Base-by-base conservation (phyloP, 2,329 filamentous ascomycete genomes). In the Myriosclerotinia scirpicola region DNA sequence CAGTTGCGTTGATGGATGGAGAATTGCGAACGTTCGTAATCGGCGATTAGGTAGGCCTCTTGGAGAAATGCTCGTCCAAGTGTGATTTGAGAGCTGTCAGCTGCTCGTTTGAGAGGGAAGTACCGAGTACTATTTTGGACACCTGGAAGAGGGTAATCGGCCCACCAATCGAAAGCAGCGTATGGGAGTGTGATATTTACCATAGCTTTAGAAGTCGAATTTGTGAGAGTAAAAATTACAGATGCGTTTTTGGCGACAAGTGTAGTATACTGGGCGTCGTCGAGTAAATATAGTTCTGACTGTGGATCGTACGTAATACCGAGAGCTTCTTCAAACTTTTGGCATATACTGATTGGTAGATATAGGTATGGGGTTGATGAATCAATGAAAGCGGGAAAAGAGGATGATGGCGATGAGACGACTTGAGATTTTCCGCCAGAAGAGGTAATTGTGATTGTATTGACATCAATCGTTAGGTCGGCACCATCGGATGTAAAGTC, bases 41-140 rank as follows among this genome's bases (percentile, higher is more conserved):
- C 78, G 46, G 75, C 78, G 12, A 74, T 72, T 5, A 75, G 56
- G 54, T 75, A 73, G 11, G 77, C 76, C 71, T 80, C 79, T 71
- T 80, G 79, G 20, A 80, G 70, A 67, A 80, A 80, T 11, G 74
- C 70, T 60, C 79, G 73, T n/a, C 79, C 79, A 50, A 80, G 73
- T 9, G 75, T 78, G 56, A 74, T 77, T 64, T 79, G 75, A 46
- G 73, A 74, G 11, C 72, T 69, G 56, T 77, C 75, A 0, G 69
- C 67, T 3, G 79, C 75, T 69, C 72, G 74, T 54, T 77, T 76
- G 8, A 81, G 67, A 9, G 79, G 79, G 65, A 81, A 80, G 68
- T 80, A 80, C 5, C 71, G 66, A 22, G 69, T 72, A n/a, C 67
- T 50, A 11, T 68, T 72, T 22, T 70, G 36, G 2, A 76, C 69